Evolutionary conservation across 1,284 basidiomycete species (phyloP), one percentile per base, ranked within the genome.

Genomic region (Xerocomus nothofagi): DNA sequence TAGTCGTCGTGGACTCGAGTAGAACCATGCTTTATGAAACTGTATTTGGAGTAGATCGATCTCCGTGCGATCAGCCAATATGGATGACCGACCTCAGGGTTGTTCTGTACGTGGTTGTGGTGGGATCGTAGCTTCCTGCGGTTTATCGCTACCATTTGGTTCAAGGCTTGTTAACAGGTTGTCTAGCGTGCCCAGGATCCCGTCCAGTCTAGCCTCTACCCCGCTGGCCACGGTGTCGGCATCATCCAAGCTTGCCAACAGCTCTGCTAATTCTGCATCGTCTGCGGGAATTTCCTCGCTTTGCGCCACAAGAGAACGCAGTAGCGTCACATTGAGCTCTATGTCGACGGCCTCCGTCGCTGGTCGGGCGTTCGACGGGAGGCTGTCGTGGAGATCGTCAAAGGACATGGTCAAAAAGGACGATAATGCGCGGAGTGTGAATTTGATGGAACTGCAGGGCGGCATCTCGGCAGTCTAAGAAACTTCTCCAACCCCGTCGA

Each of bases 181-280:
- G 60, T 88, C 82, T 42, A 88, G 66, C 48, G 77, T 77, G 34
- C 62, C 73, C 44, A 88, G 66, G 29, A 88, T 69, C 26, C 63
- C 71, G 60, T 87, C 82, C 37, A 88, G 65, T 54, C 75, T 78
- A 43, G 62, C 61, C 59, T 87, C 86, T 39, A 88, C 73, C 4
- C 73, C 79, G 21, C 70, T 63, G 6, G 84, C 82, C 52, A 85
- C 62, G 14, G 72, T 75, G 47, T 82, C 72, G 12, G 82, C 83
- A 12, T 62, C 65, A 30, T 82, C 77, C 23, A 88, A 65, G 34
- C 71, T 71, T 39, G 70, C 64, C 33, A 86, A 66, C 31, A 86
- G 61, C 55, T 78, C 74, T 44, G 6, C n/a, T 12, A 44, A 44
- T 21, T 44, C 24, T n/a, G 63, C 63, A 30, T 73, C 70, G 18